Conservation (phyloP, 495 filamentous ascomycete species). For the Trichoderma reesei region DNA sequence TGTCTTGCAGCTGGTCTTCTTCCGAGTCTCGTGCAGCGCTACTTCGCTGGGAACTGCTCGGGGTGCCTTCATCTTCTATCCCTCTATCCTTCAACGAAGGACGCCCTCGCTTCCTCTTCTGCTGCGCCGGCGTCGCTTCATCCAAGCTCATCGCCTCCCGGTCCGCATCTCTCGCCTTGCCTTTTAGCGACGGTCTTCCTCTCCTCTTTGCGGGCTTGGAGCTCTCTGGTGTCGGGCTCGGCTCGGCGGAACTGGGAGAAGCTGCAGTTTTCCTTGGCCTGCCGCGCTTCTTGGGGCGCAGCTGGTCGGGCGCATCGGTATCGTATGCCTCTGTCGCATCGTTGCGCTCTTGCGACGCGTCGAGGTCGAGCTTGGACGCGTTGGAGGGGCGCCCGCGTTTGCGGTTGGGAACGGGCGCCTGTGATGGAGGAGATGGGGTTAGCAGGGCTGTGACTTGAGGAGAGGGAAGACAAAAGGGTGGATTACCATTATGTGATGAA, state of each 20-base stretch:
- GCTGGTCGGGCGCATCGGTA: background rate
- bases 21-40: background rate
- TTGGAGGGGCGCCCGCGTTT: conserved; percentile 31
- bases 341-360: conserved; percentile 23
- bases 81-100: conserved; percentile 1
- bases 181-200: conserved; percentile 10
- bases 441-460: background rate
- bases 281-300: conserved; percentile 17
- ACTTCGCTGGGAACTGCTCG: background rate
- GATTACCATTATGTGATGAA: background rate
- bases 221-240: background rate
- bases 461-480: background rate
- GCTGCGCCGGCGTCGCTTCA: conserved; percentile 4
- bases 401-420: conserved; percentile 21
- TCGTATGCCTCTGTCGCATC: conserved; percentile 8
- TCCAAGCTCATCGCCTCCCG: background rate
- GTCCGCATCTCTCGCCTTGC: background rate
- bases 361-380: conserved; percentile 27
- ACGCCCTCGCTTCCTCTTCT: conserved; percentile 11
- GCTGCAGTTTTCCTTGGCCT: conserved; percentile 12
- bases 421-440: background rate
- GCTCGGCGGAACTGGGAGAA: background rate
- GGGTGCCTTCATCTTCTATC: background rate
- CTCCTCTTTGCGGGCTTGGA: conserved; percentile 17
- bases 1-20: background rate